These are phyloP conservation scores for Pseudogymnoascus sp. DNA, from an alignment of 2,329 filamentous ascomycete species.

Conservation along the genomic window DNA sequence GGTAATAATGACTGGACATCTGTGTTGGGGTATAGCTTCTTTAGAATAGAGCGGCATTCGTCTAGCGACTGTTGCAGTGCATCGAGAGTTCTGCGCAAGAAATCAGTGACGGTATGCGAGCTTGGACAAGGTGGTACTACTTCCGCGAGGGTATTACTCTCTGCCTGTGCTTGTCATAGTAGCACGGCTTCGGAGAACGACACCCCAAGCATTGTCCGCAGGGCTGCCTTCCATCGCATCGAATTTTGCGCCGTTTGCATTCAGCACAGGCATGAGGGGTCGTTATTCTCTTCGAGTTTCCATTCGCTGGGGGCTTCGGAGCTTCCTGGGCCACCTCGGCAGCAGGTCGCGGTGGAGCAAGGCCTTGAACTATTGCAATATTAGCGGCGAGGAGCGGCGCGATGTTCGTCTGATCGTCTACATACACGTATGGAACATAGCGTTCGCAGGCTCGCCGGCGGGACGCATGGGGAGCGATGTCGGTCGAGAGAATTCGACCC, in stretches of 20 bases:
- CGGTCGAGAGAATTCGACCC: background rate
- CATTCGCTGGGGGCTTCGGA: constrained; percentile 29
- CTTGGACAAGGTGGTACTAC: constrained; percentile 34
- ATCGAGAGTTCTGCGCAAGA: constrained; percentile 46
- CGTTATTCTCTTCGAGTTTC: constrained; percentile 44
- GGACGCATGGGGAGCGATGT: constrained; percentile 23
- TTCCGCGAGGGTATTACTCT: constrained; percentile 71
- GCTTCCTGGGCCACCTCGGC: constrained; percentile 23
- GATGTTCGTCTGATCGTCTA: background rate
- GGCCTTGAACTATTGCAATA: constrained; percentile 25
- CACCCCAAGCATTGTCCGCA: constrained; percentile 80
- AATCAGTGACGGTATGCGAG: background rate
- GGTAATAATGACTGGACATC: constrained; percentile 48
- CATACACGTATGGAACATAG: constrained; percentile 31
- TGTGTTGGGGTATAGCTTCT: constrained; percentile 33
- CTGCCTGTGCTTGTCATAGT: constrained; percentile 74
- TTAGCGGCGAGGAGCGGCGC: background rate
- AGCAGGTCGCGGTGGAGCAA: constrained; percentile 23
- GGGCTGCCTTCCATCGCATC: constrained; percentile 74
- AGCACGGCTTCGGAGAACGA: constrained; percentile 69
- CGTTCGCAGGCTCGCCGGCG: constrained; percentile 12
- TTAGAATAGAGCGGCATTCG: constrained; percentile 32
- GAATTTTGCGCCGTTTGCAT: constrained; percentile 74
- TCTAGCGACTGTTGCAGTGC: constrained; percentile 58
- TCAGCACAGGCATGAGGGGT: constrained; percentile 64